These are phyloP conservation scores for Lepidium didymum DNA, from an alignment of 345 rosid genomes.

Conservation along the genomic window DNA sequence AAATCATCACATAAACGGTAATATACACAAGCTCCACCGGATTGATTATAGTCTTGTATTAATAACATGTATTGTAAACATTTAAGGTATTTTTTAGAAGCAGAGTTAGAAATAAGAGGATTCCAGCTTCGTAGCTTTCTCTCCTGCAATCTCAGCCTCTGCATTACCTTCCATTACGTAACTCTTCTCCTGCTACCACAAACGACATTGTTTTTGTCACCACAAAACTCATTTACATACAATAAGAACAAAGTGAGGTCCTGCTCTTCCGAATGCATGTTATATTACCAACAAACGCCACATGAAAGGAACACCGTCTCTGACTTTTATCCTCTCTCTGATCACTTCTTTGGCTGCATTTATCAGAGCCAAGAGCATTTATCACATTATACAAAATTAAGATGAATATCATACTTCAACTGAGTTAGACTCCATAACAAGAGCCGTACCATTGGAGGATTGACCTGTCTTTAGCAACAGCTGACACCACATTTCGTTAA, in stretches of 20 bases:
- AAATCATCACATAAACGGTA: too few species aligned
- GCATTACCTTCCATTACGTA: constrained; percentile 40
- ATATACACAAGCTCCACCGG: too few species aligned
- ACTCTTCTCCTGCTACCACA: constrained; percentile 53
- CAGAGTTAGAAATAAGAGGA: constrained; percentile 42
- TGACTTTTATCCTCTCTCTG: constrained; percentile 43
- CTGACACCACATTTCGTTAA: constrained; percentile 72
- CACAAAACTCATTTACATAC: neutral
- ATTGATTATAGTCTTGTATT: too few species aligned
- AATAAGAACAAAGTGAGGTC: neutral
- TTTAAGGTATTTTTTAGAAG: neutral
- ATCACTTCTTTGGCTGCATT: constrained; percentile 53
- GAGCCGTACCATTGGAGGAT: constrained; percentile 46
- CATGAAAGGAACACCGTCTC: constrained; percentile 68
- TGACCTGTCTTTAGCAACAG: constrained; percentile 57
- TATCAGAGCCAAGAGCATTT: neutral
- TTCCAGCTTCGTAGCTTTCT: constrained; percentile 57
- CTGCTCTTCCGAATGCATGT: neutral
- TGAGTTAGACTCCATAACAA: neutral
- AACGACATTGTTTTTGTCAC: neutral
- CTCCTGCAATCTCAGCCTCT: constrained; percentile 38
- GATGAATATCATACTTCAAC: neutral
- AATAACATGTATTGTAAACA: too few species aligned
- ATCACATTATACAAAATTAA: neutral
- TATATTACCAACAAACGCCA: constrained; percentile 73